phyloP scores from a whole-genome alignment of 129 eudicot species.

The Pulicaria dysenterica region DNA sequence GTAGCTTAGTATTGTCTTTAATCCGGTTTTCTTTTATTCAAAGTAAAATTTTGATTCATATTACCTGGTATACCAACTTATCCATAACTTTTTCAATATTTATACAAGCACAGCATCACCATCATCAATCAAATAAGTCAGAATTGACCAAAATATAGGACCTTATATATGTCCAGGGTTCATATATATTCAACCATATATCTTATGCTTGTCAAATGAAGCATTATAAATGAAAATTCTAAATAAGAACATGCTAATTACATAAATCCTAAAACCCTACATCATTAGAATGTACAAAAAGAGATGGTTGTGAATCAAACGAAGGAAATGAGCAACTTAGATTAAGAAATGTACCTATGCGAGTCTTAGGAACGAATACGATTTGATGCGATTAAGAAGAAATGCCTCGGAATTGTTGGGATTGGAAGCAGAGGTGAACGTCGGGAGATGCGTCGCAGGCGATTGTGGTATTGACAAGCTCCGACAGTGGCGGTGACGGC shows the following conservation, averaged over 20 bases:
- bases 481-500: too few relatives aligned
- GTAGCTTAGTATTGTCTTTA: too few relatives aligned
- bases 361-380: background rate
- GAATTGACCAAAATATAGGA: too few relatives aligned
- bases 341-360: background rate
- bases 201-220: background rate
- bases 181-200: too few relatives aligned
- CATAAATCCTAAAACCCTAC: conserved; percentile 30
- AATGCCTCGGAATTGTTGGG: too few relatives aligned
- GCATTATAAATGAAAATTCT: background rate
- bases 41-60: background rate
- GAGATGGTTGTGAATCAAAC: background rate
- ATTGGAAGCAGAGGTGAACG: conserved; percentile 4
- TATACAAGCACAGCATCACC: too few relatives aligned
- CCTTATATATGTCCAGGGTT: too few relatives aligned
- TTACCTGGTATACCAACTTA: conserved; percentile 75
- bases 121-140: too few relatives aligned
- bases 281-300: too few relatives aligned
- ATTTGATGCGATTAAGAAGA: background rate
- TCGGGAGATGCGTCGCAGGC: too few relatives aligned
- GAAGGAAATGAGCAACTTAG: background rate
- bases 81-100: conserved; percentile 83
- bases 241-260: background rate
- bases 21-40: background rate
- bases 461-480: too few relatives aligned